phyloP scores from a whole-genome alignment of 2,329 filamentous ascomycete genomes.

The Colletotrichum cuscutae region DNA sequence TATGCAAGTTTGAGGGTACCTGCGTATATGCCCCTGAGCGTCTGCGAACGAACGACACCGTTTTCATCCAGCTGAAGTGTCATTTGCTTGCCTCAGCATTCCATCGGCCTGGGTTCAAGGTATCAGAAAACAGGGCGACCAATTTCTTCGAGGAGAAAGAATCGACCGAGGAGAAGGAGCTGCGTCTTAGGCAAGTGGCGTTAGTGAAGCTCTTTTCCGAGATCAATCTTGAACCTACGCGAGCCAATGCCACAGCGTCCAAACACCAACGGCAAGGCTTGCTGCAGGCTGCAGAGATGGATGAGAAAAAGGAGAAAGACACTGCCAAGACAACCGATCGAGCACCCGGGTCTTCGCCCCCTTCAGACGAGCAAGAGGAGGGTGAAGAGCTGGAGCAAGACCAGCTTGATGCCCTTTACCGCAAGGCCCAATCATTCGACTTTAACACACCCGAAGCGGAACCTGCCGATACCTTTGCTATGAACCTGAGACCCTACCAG shows the following conservation, averaged over 20 bases:
- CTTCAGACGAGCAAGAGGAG: constrained; percentile 80
- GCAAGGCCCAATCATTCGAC: constrained; percentile 96
- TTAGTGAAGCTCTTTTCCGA: constrained; percentile 91
- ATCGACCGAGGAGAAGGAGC: constrained; percentile 82
- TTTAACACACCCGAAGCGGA: constrained; percentile 90
- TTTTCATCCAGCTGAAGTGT: constrained; percentile 89
- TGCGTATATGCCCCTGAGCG: constrained; percentile 91
- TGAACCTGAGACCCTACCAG: constrained; percentile 91
- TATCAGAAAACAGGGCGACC: constrained; percentile 75
- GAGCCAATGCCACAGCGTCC: constrained; percentile 77
- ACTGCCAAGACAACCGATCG: constrained; percentile 47
- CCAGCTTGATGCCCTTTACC: constrained; percentile 92
- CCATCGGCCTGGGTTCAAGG: constrained; percentile 68
- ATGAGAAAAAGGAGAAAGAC: constrained; percentile 78
- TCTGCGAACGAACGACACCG: constrained; percentile 88
- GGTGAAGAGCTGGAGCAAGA: constrained; percentile 94
- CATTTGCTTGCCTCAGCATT: constrained; percentile 82
- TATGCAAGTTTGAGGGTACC: constrained; percentile 86
- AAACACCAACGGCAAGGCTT: constrained; percentile 86
- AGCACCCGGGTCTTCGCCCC: constrained; percentile 59
- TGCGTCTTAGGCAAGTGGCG: constrained; percentile 86
- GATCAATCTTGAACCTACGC: constrained; percentile 82
- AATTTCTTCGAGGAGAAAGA: constrained; percentile 87
- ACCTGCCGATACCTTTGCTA: constrained; percentile 81
- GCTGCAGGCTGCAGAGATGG: constrained; percentile 86